Evolutionary conservation across 345 rosid genomes (phyloP).

Genomic region (Psidium guajava): DNA sequence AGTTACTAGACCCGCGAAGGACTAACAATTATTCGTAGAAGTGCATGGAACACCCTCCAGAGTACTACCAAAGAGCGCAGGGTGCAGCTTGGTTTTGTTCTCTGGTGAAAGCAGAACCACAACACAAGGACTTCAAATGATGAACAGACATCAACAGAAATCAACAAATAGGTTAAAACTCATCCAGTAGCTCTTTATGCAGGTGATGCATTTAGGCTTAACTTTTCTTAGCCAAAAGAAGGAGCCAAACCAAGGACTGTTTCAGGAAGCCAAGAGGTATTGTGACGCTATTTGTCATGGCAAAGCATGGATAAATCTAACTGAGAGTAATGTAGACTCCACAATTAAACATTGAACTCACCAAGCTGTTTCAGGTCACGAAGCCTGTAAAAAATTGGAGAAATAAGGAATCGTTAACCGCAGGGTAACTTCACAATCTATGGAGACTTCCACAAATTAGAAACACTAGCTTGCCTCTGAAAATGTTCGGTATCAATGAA

Average conservation of each 20-base stretch:
- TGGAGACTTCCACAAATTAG: not conserved
- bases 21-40: not conserved
- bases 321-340: not conserved
- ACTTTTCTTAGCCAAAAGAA: not conserved
- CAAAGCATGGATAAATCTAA: not conserved
- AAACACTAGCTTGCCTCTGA: constrained; percentile 45
- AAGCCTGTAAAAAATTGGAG: constrained; percentile 39
- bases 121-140: not conserved
- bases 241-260: not conserved
- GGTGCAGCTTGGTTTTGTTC: not conserved
- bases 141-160: not conserved
- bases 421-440: not conserved
- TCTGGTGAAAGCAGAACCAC: not conserved
- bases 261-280: not conserved
- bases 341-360: constrained; percentile 18
- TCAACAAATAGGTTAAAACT: not conserved
- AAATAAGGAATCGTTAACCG: not conserved
- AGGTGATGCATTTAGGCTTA: not conserved
- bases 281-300: not conserved
- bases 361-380: constrained; percentile 94
- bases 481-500: constrained; percentile 89
- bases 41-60: not conserved
- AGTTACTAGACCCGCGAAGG: not conserved
- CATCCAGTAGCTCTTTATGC: not conserved
- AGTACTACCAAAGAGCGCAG: not conserved